A percentile compares a stretch with the other conserved stretches of the same genome.
phyloP scores from a whole-genome alignment of 768 basidiomycete species.

The Tubosaeta sp. region DNA sequence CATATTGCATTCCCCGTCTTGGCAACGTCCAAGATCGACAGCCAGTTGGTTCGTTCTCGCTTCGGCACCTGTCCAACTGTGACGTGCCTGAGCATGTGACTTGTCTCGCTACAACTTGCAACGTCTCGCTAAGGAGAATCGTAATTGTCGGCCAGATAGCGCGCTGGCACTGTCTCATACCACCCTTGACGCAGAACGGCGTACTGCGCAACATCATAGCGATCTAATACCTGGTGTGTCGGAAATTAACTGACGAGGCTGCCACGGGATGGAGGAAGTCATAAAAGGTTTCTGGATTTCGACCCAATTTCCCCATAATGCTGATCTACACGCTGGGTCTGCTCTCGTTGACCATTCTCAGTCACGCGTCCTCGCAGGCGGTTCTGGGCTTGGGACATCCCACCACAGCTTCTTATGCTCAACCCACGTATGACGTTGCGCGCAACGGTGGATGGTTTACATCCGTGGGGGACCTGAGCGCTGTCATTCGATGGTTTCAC shows the following conservation, averaged over 20 bases:
- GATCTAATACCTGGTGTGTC: not conserved
- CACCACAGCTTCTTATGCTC: not conserved
- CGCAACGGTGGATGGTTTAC: constrained; percentile 24
- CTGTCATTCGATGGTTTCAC: constrained; percentile 33
- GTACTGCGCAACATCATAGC: too few species aligned
- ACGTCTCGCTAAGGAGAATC: too few species aligned
- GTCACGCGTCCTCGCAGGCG: not conserved
- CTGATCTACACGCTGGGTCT: not conserved
- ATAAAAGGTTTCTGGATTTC: not conserved
- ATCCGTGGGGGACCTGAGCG: constrained; percentile 27
- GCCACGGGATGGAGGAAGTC: not conserved
- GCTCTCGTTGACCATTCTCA: not conserved
- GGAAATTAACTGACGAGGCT: not conserved
- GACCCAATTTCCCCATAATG: not conserved
- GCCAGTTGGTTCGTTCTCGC: too few species aligned
- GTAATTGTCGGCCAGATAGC: too few species aligned
- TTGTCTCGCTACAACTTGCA: too few species aligned
- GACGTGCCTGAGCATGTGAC: too few species aligned
- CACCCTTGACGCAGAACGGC: too few species aligned
- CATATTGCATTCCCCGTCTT: too few species aligned
- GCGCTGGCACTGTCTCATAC: too few species aligned
- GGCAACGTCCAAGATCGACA: too few species aligned
- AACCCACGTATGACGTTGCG: constrained; percentile 1
- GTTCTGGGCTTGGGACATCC: not conserved
- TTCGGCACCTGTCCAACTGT: too few species aligned